These are phyloP conservation scores for Rhypophila decipiens DNA, from an alignment of 495 filamentous ascomycete species.

Conservation along the genomic window DNA sequence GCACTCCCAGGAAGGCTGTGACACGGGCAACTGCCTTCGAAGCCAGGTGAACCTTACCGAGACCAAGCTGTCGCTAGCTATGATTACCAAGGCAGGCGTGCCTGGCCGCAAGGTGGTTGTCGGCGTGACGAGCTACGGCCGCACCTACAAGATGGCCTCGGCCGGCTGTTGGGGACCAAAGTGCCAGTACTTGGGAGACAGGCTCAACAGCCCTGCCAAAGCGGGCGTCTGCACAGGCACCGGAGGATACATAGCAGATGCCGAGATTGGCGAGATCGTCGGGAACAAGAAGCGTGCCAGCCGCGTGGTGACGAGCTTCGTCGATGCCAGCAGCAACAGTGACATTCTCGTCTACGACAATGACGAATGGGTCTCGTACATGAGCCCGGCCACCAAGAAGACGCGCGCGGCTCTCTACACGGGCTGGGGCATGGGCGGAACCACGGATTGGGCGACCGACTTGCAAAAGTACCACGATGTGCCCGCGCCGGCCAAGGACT, in stretches of 20 bases:
- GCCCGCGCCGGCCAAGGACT: slow-evolving; percentile 2
- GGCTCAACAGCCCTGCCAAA: neutral
- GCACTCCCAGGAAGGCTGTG: slow-evolving; percentile 21
- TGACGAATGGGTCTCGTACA: slow-evolving; percentile 37
- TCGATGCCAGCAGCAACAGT: slow-evolving; percentile 19
- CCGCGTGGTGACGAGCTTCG: slow-evolving; percentile 2
- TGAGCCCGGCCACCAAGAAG: slow-evolving; percentile 22
- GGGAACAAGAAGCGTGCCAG: slow-evolving; percentile 1
- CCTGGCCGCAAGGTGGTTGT: slow-evolving; percentile 32
- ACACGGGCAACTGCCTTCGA: slow-evolving; percentile 27
- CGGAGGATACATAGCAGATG: slow-evolving; percentile 24
- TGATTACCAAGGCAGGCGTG: slow-evolving; percentile 49
- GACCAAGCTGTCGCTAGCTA: slow-evolving; percentile 25
- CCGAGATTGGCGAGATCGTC: slow-evolving; percentile 27
- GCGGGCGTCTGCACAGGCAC: slow-evolving; percentile 31
- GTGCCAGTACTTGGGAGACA: neutral
- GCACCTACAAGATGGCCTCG: slow-evolving; percentile 25
- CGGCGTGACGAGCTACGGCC: slow-evolving; percentile 34
- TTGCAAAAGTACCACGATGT: slow-evolving; percentile 14
- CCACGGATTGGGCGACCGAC: slow-evolving; percentile 35
- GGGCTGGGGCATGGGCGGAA: slow-evolving; percentile 23
- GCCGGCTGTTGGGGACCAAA: slow-evolving; percentile 4
- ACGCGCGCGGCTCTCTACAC: slow-evolving; percentile 17
- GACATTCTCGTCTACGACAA: slow-evolving; percentile 36
- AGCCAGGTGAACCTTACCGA: slow-evolving; percentile 40